Evolutionary conservation across 208 protist genomes (phyloP), one percentile per base, ranked within the genome.

Genomic region (Leptomonas pyrrhocoris): DNA sequence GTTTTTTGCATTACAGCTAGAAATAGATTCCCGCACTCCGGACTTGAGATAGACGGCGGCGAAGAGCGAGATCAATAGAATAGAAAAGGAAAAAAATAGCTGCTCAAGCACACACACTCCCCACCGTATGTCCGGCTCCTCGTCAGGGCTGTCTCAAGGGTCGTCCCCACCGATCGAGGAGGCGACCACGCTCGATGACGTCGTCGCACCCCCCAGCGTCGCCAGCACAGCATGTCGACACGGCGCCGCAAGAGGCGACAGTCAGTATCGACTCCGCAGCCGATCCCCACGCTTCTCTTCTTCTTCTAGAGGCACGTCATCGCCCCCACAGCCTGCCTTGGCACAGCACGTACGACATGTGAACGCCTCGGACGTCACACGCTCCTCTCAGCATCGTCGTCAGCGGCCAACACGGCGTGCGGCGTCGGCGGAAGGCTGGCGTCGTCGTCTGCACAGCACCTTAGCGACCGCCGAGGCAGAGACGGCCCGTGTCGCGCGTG

Each of bases 401-500:
- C 21, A 2, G 4, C 58, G 42, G 15, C 18, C 3, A 38, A 38
- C 34, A 9, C 34, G 9, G 34, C 34, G 15, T 27, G 18, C 43
- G n/a, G 45, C 61, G 7, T 31, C 60, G 4, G 48, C 15, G 19
- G 30, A 40, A 7, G 19, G 49, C 13, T 23, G 27, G 43, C 40
- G 19, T 9, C 59, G 42, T 36, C 73, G 46, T 21, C 19, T 50
- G 43, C 48, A 31, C 51, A 50, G 45, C 36, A 59, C 64, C 23
- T 11, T 66, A 19, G 36, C 16, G 21, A 64, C 61, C n/a, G 57
- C 72, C 0, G 63, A 70, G 5, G 62, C 65, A 11, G 58, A 71
- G 34, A 67, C 63, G 8, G 71, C 81, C 2, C 70, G 68, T 19
- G 71, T 56, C 21, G 74, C 76, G 18, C 36, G 34, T 7, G 75